Percentiles rank a stretch among this genome's conserved stretches.
Conservation (phyloP, 345 rosid species). For the Corchorus olitorius region DNA sequence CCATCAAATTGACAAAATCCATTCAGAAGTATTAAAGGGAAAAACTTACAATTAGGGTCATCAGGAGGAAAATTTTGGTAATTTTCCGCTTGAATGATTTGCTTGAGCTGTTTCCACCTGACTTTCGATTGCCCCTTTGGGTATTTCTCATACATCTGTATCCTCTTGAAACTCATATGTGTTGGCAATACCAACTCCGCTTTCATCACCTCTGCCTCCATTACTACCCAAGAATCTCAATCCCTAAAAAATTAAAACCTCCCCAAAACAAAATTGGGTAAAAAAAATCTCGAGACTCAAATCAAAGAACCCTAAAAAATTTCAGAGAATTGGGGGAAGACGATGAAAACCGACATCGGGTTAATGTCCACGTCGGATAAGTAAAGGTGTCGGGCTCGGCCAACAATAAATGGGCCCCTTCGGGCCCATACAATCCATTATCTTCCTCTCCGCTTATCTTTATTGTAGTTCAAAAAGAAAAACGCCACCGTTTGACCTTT, state of each 20-base stretch:
- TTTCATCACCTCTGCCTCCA: slow-evolving; percentile 70
- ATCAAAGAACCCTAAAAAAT: neutral
- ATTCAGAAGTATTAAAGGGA: neutral
- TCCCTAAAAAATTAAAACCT: neutral
- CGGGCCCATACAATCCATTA: neutral
- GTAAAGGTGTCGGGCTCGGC: neutral
- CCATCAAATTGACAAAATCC: neutral
- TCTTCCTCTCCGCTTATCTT: neutral
- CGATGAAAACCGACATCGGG: neutral
- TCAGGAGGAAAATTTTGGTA: slow-evolving; percentile 57
- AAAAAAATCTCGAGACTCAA: neutral
- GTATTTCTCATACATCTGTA: slow-evolving; percentile 72
- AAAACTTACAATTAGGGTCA: slow-evolving; percentile 57
- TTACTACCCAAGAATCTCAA: slow-evolving; percentile 1
- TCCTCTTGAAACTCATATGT: slow-evolving; percentile 71
- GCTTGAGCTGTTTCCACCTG: slow-evolving; percentile 96
- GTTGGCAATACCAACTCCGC: slow-evolving; percentile 76
- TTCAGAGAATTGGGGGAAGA: neutral
- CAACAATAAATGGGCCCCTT: neutral
- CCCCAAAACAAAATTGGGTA: neutral
- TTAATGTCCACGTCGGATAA: neutral
- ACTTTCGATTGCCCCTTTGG: slow-evolving; percentile 85
- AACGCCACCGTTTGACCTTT: neutral
- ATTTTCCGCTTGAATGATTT: slow-evolving; percentile 86
- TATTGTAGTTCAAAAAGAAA: no score